phyloP scores from a whole-genome alignment of 805 yeast species.

The Kurtzmaniella cleridarum region DNA sequence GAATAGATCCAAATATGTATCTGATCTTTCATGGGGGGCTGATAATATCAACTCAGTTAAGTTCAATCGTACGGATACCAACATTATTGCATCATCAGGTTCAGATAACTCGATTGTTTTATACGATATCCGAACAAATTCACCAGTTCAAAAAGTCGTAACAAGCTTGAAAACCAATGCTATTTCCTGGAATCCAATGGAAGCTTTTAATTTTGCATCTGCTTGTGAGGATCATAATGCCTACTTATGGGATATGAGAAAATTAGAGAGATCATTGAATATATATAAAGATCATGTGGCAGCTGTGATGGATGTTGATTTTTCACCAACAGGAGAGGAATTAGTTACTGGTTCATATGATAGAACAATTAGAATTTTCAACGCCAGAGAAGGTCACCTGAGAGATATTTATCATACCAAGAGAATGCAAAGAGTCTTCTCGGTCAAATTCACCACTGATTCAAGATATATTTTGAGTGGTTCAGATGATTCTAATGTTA shows the following conservation, averaged over 20 bases:
- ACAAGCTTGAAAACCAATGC: conserved; percentile 80
- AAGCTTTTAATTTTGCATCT: conserved; percentile 87
- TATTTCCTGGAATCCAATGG: conserved; percentile 96
- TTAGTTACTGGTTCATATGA: conserved; percentile 94
- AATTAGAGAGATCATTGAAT: conserved; percentile 72
- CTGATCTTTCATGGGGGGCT: conserved; percentile 92
- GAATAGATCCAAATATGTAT: conserved; percentile 67
- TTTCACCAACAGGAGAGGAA: conserved; percentile 95
- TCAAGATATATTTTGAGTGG: conserved; percentile 83
- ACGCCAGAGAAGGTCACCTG: conserved; percentile 78
- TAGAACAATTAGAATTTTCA: conserved; percentile 80
- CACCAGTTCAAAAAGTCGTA: conserved; percentile 88
- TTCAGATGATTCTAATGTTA: conserved; percentile 92
- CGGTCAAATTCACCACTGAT: conserved; percentile 83
- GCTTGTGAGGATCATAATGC: conserved; percentile 94
- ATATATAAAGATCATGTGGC: conserved; percentile 94
- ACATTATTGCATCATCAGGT: conserved; percentile 75
- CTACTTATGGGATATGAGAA: conserved; percentile 95
- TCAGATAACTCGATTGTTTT: conserved; percentile 86
- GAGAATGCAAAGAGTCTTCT: conserved; percentile 93
- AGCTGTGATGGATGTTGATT: conserved; percentile 92
- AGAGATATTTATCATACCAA: conserved; percentile 94
- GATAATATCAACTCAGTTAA: conserved; percentile 79
- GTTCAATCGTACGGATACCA: conserved; percentile 87
- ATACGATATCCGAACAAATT: conserved; percentile 84